Evolutionary conservation across 2,329 filamentous ascomycete species (phyloP).

Genomic region (Apiospora sp.): DNA sequence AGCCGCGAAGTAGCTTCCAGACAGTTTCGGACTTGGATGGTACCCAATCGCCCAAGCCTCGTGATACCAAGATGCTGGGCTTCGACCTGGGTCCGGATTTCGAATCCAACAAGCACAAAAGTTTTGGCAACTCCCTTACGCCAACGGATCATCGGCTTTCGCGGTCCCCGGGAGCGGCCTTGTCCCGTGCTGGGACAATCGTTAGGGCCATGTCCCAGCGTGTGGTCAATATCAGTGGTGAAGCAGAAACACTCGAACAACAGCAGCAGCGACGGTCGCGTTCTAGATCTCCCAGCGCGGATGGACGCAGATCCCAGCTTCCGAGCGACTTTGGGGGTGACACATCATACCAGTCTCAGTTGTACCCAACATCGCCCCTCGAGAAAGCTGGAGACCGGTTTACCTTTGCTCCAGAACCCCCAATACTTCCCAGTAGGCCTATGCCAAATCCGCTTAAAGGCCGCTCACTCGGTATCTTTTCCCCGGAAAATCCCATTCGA

Average conservation of each 20-base stretch:
- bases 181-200: constrained; percentile 76
- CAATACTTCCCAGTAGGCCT: constrained; percentile 44
- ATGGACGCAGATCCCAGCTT: constrained; percentile 56
- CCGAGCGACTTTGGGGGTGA: constrained; percentile 55
- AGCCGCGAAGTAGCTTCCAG: constrained; percentile 63
- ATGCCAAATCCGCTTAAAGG: constrained; percentile 83
- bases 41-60: constrained; percentile 59
- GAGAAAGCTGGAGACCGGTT: constrained; percentile 55
- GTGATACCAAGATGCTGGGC: constrained; percentile 62
- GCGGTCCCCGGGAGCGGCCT: constrained; percentile 67
- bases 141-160: constrained; percentile 64
- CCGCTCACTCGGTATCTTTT: constrained; percentile 84
- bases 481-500: constrained; percentile 78
- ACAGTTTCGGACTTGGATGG: constrained; percentile 61
- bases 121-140: constrained; percentile 64
- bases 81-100: constrained; percentile 66
- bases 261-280: constrained; percentile 70
- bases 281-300: constrained; percentile 62
- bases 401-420: constrained; percentile 37
- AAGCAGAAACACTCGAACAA: constrained; percentile 82
- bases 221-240: constrained; percentile 96
- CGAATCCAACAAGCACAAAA: constrained; percentile 58
- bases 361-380: constrained; percentile 48
- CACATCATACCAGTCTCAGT: constrained; percentile 61
- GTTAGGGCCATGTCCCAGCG: constrained; percentile 92